Evolutionary conservation across 129 eudicot genomes (phyloP).

Genomic region (Kitagawia praeruptora): DNA sequence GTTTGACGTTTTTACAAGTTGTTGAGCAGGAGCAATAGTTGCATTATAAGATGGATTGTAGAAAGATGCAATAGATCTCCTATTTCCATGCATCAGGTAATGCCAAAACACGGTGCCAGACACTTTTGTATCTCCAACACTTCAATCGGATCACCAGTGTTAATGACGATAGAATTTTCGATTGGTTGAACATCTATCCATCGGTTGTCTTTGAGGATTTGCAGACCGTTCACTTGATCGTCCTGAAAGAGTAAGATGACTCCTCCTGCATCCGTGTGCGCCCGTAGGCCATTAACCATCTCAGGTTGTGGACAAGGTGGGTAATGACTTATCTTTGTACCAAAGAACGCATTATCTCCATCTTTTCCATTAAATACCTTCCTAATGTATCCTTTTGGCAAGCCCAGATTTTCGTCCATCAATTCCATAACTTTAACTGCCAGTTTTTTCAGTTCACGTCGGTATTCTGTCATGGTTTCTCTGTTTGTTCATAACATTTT

Average conservation of each 20-base stretch:
- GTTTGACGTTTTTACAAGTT: constrained; percentile 17
- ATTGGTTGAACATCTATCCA: constrained; percentile 81
- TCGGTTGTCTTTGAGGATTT: constrained; percentile 56
- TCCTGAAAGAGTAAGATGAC: constrained; percentile 72
- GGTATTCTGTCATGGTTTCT: constrained; percentile 48
- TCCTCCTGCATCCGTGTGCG: constrained; percentile 90
- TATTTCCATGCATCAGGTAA: constrained; percentile 12
- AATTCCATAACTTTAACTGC: constrained; percentile 47
- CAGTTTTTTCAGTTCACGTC: constrained; percentile 43
- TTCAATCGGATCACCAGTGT: constrained; percentile 24
- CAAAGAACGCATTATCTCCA: constrained; percentile 49
- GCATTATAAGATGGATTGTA: constrained; percentile 63
- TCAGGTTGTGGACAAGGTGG: constrained; percentile 73
- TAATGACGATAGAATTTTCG: not conserved
- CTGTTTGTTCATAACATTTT: too few species aligned
- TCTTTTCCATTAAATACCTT: constrained; percentile 40
- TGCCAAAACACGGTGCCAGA: constrained; percentile 24
- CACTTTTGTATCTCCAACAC: constrained; percentile 26
- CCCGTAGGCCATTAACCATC: constrained; percentile 51
- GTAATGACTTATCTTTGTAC: constrained; percentile 76
- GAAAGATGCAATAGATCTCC: constrained; percentile 35
- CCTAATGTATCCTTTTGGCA: constrained; percentile 50
- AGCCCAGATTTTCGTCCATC: constrained; percentile 60
- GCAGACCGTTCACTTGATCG: constrained; percentile 54
- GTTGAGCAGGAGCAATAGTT: constrained; percentile 45